These are phyloP conservation scores for Geotrichum ghanense DNA, from an alignment of 805 yeast genomes.

Conservation along the genomic window DNA sequence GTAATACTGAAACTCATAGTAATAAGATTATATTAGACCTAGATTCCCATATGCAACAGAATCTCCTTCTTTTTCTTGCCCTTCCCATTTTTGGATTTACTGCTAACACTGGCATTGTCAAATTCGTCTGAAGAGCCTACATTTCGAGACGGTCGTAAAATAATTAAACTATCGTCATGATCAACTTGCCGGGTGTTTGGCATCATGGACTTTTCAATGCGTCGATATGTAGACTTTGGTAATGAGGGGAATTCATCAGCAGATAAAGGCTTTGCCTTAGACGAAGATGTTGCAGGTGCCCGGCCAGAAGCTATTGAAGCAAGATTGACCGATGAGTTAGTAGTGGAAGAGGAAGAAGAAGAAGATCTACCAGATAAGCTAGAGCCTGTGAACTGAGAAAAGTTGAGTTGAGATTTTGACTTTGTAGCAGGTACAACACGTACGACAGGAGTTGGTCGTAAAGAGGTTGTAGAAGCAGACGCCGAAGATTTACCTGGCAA, in stretches of 20 bases:
- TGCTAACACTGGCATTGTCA: neutral
- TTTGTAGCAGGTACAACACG: neutral
- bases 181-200: neutral
- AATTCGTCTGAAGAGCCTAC: too few relatives aligned
- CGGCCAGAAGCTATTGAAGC: neutral
- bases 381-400: neutral
- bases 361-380: neutral
- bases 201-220: neutral
- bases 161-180: neutral
- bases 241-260: neutral
- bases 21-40: too few relatives aligned
- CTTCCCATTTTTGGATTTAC: neutral
- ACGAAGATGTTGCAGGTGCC: too few relatives aligned
- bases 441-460: neutral
- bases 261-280: neutral
- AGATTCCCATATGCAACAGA: too few relatives aligned
- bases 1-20: too few relatives aligned
- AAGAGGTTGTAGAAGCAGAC: neutral
- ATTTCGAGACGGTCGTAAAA: neutral
- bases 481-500: neutral
- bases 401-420: neutral
- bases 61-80: neutral
- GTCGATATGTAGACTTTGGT: neutral
- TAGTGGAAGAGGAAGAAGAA: neutral
- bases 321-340: neutral